Evolutionary conservation across 2,329 filamentous ascomycete genomes (phyloP), one percentile per base, ranked within the genome.

Genomic region (Ophiostoma perfectum): DNA sequence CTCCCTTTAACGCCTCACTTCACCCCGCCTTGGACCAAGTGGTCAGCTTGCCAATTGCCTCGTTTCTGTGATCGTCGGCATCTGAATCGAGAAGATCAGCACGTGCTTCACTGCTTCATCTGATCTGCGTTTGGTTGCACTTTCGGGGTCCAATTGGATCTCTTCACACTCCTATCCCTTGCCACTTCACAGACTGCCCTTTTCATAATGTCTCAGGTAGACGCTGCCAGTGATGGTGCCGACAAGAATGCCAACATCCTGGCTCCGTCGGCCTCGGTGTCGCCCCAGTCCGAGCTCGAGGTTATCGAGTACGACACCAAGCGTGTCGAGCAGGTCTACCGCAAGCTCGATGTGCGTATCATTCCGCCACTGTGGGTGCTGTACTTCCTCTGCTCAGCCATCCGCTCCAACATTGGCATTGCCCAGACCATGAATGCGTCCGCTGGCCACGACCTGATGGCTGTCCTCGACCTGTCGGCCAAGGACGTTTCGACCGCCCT

Each of bases 371-470:
- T 97, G 78, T 97, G 93, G 93, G 78, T 89, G 16, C 84, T 97
- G 16, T 97, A 97, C 80, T 97, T 97, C 76, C 85, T 97, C 72
- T 95, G 92, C 82, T 95, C 92, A 0, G 93, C 92, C 70, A 95
- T 97, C 74, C 88, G 92, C 66, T 95, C 92, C 74, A 97, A 96
- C 78, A 91, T 97, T 72, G 92, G 92, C 71, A 88, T 97, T 73
- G 91, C 93, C n/a, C 92, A 97, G 80, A 97, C 93, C 1, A 97
- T 97, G 93, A 97, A 97, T 79, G 79, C 78, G 42, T 79, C 83
- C 18, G 79, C 84, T 58, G 83, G 85, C 45, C 92, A 97, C 76
- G 89, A 95, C 75, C 86, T 97, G n/a, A 85, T 85, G 73, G 85
- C 86, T 2, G 84, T 90, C 49, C 84, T 97, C 66, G 76, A 87